A percentile compares a stretch with the other conserved stretches of the same genome.
Conservation (phyloP, 1,284 basidiomycete genomes). For the Trichosporon sp. region DNA sequence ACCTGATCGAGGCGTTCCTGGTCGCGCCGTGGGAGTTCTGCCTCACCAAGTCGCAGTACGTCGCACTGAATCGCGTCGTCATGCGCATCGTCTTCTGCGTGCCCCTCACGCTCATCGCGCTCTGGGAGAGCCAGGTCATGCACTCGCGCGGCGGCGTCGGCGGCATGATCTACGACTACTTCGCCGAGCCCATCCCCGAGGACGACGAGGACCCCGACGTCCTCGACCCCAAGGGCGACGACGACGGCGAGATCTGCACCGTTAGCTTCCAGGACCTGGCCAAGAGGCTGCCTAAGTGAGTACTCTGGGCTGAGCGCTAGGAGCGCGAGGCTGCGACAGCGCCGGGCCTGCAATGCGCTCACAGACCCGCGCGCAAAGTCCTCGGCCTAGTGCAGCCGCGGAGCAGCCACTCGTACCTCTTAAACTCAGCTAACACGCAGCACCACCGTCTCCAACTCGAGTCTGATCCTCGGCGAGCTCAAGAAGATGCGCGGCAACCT, state of each 20-base stretch:
- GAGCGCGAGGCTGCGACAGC: too few species aligned
- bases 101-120: constrained; percentile 66
- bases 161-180: constrained; percentile 61
- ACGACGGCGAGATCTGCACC: constrained; percentile 60
- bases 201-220: constrained; percentile 64
- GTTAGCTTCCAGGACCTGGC: constrained; percentile 70
- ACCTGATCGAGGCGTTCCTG: constrained; percentile 65
- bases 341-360: too few species aligned
- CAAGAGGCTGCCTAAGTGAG: constrained; percentile 65
- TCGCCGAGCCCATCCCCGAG: constrained; percentile 58
- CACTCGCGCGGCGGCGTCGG: constrained; percentile 53
- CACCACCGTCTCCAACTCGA: constrained; percentile 58
- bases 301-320: constrained; percentile 36
- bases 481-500: constrained; percentile 59
- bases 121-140: constrained; percentile 66
- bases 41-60: constrained; percentile 32
- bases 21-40: constrained; percentile 76
- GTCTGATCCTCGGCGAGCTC: constrained; percentile 64
- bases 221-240: constrained; percentile 55
- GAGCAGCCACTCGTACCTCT: neutral
- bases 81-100: constrained; percentile 76
- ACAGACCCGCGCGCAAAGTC: too few species aligned
- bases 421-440: constrained; percentile 20
- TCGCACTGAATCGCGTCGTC: constrained; percentile 66
- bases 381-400: too few species aligned